A percentile compares a stretch with the other conserved stretches of the same genome.
Evolutionary conservation across 768 basidiomycete species (phyloP).

Genomic region (Pulveroboletus sp.): DNA sequence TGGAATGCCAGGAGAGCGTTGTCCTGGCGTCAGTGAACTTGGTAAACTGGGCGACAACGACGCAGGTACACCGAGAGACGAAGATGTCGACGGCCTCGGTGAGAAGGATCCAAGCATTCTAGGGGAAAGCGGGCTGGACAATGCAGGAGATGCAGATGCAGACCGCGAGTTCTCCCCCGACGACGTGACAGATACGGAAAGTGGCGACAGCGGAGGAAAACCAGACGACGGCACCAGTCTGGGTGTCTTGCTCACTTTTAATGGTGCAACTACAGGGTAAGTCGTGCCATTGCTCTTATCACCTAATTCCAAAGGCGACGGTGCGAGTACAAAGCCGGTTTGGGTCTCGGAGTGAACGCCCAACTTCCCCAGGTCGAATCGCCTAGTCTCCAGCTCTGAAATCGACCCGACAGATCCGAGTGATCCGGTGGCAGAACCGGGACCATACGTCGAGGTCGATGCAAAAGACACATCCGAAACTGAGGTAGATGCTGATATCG

Average conservation of each 20-base stretch:
- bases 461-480: conserved; percentile 10
- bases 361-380: conserved; percentile 15
- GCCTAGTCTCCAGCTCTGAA: conserved; percentile 18
- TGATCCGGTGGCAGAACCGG: conserved; percentile 8
- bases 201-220: conserved; percentile 14
- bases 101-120: conserved; percentile 8
- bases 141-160: conserved; percentile 10
- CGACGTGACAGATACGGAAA: conserved; percentile 2
- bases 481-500: conserved; percentile 13
- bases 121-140: conserved; percentile 10
- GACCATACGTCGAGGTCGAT: conserved; percentile 14
- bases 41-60: conserved; percentile 19
- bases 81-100: neutral
- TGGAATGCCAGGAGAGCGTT: conserved; percentile 21
- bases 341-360: conserved; percentile 1
- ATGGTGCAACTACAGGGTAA: conserved; percentile 19
- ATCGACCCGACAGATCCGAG: conserved; percentile 19
- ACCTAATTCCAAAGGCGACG: conserved; percentile 22
- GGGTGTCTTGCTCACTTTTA: conserved; percentile 26
- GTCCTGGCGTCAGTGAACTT: conserved; percentile 16
- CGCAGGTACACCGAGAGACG: conserved; percentile 9
- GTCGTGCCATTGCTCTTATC: neutral
- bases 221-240: conserved; percentile 16
- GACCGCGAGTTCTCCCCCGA: conserved; percentile 4
- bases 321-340: conserved; percentile 20